Evolutionary conservation across 345 rosid genomes (phyloP).

Genomic region (Acer campestre): DNA sequence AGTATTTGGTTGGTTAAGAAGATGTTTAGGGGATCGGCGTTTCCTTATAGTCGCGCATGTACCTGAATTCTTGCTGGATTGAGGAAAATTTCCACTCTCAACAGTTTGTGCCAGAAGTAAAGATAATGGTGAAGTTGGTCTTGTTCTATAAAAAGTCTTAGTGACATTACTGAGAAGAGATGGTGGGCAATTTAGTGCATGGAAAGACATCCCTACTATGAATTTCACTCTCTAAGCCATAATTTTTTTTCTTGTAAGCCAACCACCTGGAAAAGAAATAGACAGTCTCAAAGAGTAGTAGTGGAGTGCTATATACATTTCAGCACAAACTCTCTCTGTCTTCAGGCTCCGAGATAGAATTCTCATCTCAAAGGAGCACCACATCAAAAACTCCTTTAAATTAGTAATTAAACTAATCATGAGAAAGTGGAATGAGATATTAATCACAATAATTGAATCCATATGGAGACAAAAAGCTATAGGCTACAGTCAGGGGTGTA

Average conservation of each 20-base stretch:
- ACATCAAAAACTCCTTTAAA: background rate
- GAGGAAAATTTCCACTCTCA: constrained; percentile 23
- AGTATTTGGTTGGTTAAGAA: constrained; percentile 33
- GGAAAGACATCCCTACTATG: constrained; percentile 16
- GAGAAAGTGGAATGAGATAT: constrained; percentile 10
- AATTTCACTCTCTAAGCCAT: background rate
- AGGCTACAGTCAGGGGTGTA: background rate
- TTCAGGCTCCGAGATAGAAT: background rate
- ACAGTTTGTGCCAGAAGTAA: constrained; percentile 24
- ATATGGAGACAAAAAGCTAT: constrained; percentile 15
- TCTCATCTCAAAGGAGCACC: background rate
- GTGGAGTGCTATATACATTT: background rate
- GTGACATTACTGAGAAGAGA: constrained; percentile 17
- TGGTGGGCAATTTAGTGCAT: constrained; percentile 18
- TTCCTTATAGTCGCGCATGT: background rate
- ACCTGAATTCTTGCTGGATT: constrained; percentile 28
- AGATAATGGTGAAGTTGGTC: constrained; percentile 26
- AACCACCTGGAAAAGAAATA: background rate
- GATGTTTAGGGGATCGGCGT: constrained; percentile 16
- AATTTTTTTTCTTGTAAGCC: background rate
- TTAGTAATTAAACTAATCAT: constrained; percentile 16
- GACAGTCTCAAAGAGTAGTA: background rate
- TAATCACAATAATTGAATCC: constrained; percentile 7
- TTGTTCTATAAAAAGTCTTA: constrained; percentile 19
- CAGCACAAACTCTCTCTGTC: background rate